Base-by-base conservation (phyloP, 2,329 filamentous ascomycete species). In the Aspergillus caelatus region DNA sequence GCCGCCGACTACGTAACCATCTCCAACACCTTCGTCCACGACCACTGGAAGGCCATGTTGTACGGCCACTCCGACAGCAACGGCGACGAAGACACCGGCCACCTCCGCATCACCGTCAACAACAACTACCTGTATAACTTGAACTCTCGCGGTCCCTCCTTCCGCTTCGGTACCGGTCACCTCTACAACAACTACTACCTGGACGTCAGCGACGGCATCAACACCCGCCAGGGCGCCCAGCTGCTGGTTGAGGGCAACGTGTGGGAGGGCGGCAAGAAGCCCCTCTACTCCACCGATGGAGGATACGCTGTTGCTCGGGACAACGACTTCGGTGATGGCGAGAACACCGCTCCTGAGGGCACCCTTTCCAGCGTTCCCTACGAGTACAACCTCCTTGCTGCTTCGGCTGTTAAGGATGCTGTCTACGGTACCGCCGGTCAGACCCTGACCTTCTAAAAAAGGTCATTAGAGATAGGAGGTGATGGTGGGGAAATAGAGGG, bases 161-260 rank as follows among this genome's bases (percentile, higher is more conserved):
- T 90, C 74, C 87, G 88, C 68, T 91, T 91, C 79, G 89, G 88
- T 32, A 89, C 86, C 48, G 87, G 80, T 12, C 89, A 91, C 77
- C 73, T 86, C 69, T 86, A 83, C 80, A 88, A 86, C 81, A 82
- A 74, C 72, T 81, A 80, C 74, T 83, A 76, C 72, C 75, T 77
- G 68, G 70, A 82, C 67, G 73, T 78, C 57, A 79, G 75, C 52
- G 82, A 83, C 50, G 84, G 82, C 55, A 82, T 88, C 79, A 87
- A 88, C 79, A 83, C 84, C 57, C 83, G 85, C 59, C 79, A 83
- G 69, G 83, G 82, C 14, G 85, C 86, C n/a, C 81, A 88, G 72
- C 77, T 87, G n/a, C 81, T 88, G 32, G 80, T 88, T 30, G 83
- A 88, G 78, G 86, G 84, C 58, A 83, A 83, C 63, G 77, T 77